Evolutionary conservation across 352 stramenopile genomes (phyloP), one percentile per base, ranked within the genome.

Genomic region (Aphanomyces stellatus): DNA sequence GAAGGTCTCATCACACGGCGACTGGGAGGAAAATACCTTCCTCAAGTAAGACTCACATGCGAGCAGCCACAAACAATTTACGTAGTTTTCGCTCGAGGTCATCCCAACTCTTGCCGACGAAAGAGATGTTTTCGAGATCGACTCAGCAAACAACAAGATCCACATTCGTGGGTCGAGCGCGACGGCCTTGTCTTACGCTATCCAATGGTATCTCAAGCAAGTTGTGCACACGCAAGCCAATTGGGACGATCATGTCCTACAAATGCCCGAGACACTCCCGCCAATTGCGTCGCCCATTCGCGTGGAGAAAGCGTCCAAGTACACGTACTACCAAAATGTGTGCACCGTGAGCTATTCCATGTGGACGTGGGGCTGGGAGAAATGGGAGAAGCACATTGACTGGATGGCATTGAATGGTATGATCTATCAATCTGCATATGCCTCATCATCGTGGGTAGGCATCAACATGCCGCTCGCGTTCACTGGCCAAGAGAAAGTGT

Each of bases 381-480:
- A 91, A 64, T 97, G 91, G 91, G 85, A 96, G 71, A 71, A 74
- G 5, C 88, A 97, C 71, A 87, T 97, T 61, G 90, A 97, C 78
- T 97, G 89, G 88, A 94, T 97, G 81, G 88, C 87, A 10, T 70
- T 97, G n/a, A 94, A 90, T 57, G 90, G 82, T 83, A 41, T 41
- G 4, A 4, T 42, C 7, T 19, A 51, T 48, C 24, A 15, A 19
- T 37, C 43, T 22, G 30, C 53, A 15, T 22, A n/a, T 13, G 62
- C 6, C 62, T 30, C 8, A 0, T 55, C 35, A 4, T 40, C 37
- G 37, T 19, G n/a, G 11, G 3, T 25, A 85, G 76, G 81, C 8
- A 90, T 98, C 74, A 97, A 97, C 70, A 89, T 96, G 73, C 84
- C 91, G n/a, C 66, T 98, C 61, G 88, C 90, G 17, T 92, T 96